These are phyloP conservation scores for Stereocaulon alpinum DNA, from an alignment of 495 filamentous ascomycete species.

Conservation along the genomic window DNA sequence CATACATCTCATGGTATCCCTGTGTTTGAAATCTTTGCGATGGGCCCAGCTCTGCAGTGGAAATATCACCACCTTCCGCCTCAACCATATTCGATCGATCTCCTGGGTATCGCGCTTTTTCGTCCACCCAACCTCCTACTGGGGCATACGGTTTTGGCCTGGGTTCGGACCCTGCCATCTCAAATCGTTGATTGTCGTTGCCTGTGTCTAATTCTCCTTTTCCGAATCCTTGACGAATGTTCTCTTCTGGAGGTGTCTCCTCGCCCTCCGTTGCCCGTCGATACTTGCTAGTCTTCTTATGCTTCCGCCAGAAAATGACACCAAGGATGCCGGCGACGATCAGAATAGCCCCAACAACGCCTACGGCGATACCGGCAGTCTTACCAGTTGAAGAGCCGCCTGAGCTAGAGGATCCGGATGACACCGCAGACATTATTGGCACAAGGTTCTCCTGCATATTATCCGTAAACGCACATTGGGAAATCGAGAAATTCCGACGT, in stretches of 20 bases:
- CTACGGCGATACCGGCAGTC: constrained; percentile 19
- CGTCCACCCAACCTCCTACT: constrained; percentile 10
- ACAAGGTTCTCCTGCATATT: constrained; percentile 9
- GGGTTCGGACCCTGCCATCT: constrained; percentile 16
- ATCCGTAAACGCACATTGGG: constrained; percentile 14
- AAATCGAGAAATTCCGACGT: constrained; percentile 22
- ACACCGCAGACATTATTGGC: constrained; percentile 9
- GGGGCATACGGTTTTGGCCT: constrained; percentile 4
- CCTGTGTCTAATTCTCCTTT: constrained; percentile 21
- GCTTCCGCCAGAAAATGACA: constrained; percentile 8
- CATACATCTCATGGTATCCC: constrained; percentile 16
- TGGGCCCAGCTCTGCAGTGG: constrained; percentile 13
- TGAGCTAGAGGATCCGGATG: not conserved
- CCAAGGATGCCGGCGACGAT: constrained; percentile 9
- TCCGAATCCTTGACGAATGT: constrained; percentile 17
- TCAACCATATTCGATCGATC: constrained; percentile 7
- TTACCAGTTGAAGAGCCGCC: constrained; percentile 12
- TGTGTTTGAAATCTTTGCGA: not conserved
- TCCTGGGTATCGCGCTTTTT: constrained; percentile 14
- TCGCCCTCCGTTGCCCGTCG: constrained; percentile 5
- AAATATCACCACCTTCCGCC: constrained; percentile 8
- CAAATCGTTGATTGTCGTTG: constrained; percentile 13
- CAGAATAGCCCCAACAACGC: constrained; percentile 16
- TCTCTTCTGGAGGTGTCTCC: constrained; percentile 21
- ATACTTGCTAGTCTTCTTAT: constrained; percentile 2